Evolutionary conservation across 2,329 filamentous ascomycete genomes (phyloP), one percentile per base, ranked within the genome.

Genomic region (Apiospora kogelbergensis): DNA sequence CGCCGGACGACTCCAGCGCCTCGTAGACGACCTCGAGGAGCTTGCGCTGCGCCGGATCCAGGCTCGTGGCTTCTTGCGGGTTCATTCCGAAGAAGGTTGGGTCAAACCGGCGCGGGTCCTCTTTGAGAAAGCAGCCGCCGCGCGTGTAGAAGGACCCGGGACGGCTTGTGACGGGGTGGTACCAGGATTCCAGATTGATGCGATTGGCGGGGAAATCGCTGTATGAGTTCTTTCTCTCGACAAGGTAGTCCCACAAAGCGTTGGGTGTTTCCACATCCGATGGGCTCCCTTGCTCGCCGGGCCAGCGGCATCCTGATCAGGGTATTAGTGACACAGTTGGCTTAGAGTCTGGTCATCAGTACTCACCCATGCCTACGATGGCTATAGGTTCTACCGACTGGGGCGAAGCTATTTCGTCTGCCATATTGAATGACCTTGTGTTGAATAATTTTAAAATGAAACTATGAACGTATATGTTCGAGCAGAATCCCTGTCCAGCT

Each of bases 21-120:
- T 82, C 80, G 68, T 77, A 82, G 0, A 80, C 77, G 0, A 77
- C 76, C 65, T 82, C 81, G 1, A 80, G 72, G 1, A 79, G 71
- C 37, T 77, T 72, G 7, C 80, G 72, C 22, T 79, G 76, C 69
- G 76, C 73, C 2, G 77, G 76, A 13, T 80, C 78, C 69, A 79
- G 75, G 7, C 73, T 72, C 6, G 70, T 72, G 1, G 73, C 75
- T 70, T 79, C 78, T 0, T 71, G 67, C 30, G 74, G 72, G 33
- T 71, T 74, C 46, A 79, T 76, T 0, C 73, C 73, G 64, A 79
- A 80, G 70, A 80, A 80, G 6, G 46, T 41, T 2, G 73, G 69
- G 42, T 80, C 78, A 30, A 76, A 76, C 7, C 42, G 30, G 0
- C 73, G 66, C 3, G 73, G 46, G 22, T 79, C 75, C 24, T 76